phyloP scores from a whole-genome alignment of 2,329 filamentous ascomycete species.

The Diaporthe eres region DNA sequence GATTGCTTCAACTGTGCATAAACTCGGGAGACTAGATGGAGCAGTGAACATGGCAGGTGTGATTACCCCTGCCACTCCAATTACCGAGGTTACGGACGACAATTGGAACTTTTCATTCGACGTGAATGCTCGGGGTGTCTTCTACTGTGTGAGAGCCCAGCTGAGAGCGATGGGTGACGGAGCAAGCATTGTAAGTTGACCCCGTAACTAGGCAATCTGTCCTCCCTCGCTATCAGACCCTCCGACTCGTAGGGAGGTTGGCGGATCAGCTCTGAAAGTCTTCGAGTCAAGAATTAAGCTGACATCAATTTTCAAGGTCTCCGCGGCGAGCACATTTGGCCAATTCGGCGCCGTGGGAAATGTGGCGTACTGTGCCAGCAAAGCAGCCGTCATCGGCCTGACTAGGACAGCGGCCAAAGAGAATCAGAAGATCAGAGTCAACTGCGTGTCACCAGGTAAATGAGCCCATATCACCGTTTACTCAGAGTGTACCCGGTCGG shows the following conservation, averaged over 20 bases:
- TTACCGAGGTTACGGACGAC: neutral
- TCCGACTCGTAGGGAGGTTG: too few relatives aligned
- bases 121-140: neutral
- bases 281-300: neutral
- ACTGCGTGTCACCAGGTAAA: constrained; percentile 18
- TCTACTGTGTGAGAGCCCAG: constrained; percentile 3
- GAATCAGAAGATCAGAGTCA: constrained; percentile 21
- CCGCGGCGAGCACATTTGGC: constrained; percentile 15
- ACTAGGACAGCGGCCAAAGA: constrained; percentile 15
- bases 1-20: neutral
- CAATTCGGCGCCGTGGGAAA: constrained; percentile 11
- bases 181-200: neutral
- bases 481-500: neutral
- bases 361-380: constrained; percentile 4
- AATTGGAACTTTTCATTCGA: constrained; percentile 4
- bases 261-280: too few relatives aligned
- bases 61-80: neutral
- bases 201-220: too few relatives aligned
- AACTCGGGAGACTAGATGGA: constrained; percentile 4
- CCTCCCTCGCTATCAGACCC: too few relatives aligned
- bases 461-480: neutral
- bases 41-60: constrained; percentile 12
- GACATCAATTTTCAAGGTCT: neutral
- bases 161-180: constrained; percentile 6
- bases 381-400: constrained; percentile 8